Percentiles rank a stretch among this genome's conserved stretches.
Evolutionary conservation across 306 rosid species (phyloP).

Genomic region (Lathyrus oleraceus): DNA sequence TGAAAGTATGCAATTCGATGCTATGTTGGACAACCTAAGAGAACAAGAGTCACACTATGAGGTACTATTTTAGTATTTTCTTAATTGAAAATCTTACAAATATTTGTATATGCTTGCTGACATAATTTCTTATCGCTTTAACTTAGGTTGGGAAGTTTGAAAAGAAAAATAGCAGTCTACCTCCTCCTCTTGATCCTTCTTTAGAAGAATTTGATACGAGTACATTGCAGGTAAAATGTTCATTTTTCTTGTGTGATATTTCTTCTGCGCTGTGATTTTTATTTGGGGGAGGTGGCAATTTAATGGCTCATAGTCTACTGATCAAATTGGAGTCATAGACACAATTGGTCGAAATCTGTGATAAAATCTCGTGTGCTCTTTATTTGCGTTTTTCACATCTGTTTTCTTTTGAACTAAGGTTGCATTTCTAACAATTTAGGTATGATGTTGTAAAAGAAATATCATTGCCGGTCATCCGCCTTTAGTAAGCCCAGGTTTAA

Average conservation of each 20-base stretch:
- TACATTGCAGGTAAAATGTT: slow-evolving; percentile 68
- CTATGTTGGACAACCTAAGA: slow-evolving; percentile 49
- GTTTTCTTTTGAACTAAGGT: too few relatives aligned
- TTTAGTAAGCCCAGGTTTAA: too few relatives aligned
- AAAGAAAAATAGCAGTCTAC: slow-evolving; percentile 47
- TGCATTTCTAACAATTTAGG: not conserved
- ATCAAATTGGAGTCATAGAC: too few relatives aligned
- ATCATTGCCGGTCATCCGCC: too few relatives aligned
- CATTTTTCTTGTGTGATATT: not conserved
- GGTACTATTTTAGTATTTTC: slow-evolving; percentile 41
- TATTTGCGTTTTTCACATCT: too few relatives aligned
- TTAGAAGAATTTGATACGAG: slow-evolving; percentile 60
- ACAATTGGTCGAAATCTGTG: too few relatives aligned
- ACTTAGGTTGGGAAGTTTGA: slow-evolving; percentile 64
- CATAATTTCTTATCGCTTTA: slow-evolving; percentile 22
- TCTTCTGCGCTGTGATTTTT: not conserved
- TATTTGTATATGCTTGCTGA: slow-evolving; percentile 33
- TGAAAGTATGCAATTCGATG: slow-evolving; percentile 71
- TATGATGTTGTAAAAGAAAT: slow-evolving; percentile 3
- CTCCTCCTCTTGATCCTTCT: slow-evolving; percentile 61
- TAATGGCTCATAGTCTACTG: too few relatives aligned
- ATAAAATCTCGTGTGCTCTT: too few relatives aligned
- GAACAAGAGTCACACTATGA: slow-evolving; percentile 54
- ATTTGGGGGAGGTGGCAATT: too few relatives aligned
- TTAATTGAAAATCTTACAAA: slow-evolving; percentile 23